Evolutionary conservation across 2,329 filamentous ascomycete genomes (phyloP).

Genomic region (Tolypocladium tropicale): DNA sequence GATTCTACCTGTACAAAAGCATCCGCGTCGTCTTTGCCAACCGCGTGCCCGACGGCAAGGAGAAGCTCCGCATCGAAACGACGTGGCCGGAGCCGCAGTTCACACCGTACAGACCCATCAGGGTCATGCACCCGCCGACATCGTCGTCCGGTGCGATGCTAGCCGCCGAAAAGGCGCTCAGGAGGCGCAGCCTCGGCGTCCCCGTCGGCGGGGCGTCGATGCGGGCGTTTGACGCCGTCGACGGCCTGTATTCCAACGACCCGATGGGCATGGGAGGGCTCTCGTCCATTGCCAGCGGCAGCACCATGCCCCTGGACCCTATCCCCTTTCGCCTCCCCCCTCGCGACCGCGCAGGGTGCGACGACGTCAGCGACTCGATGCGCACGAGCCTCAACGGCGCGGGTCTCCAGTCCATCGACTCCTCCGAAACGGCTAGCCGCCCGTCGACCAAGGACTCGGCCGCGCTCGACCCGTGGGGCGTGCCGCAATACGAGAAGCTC

Average conservation of each 20-base stretch:
- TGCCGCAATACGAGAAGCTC: conserved; percentile 53
- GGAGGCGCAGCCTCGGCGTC: conserved; percentile 46
- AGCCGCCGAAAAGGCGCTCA: conserved; percentile 48
- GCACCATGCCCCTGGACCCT: conserved; percentile 33
- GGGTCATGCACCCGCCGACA: conserved; percentile 36
- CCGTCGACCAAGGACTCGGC: conserved; percentile 26
- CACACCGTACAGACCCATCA: conserved; percentile 66
- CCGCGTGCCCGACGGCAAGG: conserved; percentile 88
- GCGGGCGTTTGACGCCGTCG: conserved; percentile 25
- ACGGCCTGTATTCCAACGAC: conserved; percentile 9
- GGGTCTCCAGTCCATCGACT: conserved; percentile 14
- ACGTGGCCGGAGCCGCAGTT: conserved; percentile 83
- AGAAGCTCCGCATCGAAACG: conserved; percentile 82
- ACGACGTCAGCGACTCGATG: conserved; percentile 19
- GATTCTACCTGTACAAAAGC: conserved; percentile 84
- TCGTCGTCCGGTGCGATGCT: conserved; percentile 34
- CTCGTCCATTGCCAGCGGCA: conserved; percentile 14
- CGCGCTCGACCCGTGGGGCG: conserved; percentile 17
- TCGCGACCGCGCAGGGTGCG: conserved; percentile 20
- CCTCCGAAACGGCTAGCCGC: conserved; percentile 17
- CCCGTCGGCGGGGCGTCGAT: conserved; percentile 19
- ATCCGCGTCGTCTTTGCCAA: conserved; percentile 96
- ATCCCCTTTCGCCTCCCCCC: conserved; percentile 37
- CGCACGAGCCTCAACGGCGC: conserved; percentile 11
- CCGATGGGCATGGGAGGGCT: conserved; percentile 6